Percentiles rank a stretch among this genome's conserved stretches.
These are phyloP conservation scores for Inonotus obliquus DNA, from an alignment of 1,284 basidiomycete species.

Conservation along the genomic window DNA sequence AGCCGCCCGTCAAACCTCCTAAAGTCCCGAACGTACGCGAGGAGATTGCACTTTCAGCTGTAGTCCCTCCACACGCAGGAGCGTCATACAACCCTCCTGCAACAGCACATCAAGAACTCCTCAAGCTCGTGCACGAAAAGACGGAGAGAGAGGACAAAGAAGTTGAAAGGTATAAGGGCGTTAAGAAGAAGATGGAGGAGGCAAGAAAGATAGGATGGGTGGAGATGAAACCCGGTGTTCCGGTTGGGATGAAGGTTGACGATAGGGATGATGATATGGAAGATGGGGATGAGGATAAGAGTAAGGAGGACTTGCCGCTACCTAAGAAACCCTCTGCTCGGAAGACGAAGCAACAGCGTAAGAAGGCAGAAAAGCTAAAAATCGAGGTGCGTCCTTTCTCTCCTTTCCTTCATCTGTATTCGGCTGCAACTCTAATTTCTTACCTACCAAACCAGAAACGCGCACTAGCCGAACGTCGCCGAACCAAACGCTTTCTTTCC, in stretches of 20 bases:
- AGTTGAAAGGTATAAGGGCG: conserved; percentile 50
- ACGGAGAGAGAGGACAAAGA: conserved; percentile 59
- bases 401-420: neutral
- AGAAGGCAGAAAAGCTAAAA: conserved; percentile 52
- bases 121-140: conserved; percentile 64
- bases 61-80: conserved; percentile 78
- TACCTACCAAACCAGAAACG: conserved; percentile 46
- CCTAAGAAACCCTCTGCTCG: conserved; percentile 47
- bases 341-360: conserved; percentile 73
- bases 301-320: conserved; percentile 25
- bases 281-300: conserved; percentile 29
- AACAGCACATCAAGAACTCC: conserved; percentile 70
- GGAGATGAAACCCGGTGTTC: conserved; percentile 26
- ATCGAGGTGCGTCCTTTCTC: conserved; percentile 48
- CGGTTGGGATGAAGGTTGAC: conserved; percentile 62
- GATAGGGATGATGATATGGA: conserved; percentile 30
- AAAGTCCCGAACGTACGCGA: conserved; percentile 42
- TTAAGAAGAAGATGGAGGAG: conserved; percentile 51
- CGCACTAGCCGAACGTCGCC: conserved; percentile 50
- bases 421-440: neutral
- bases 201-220: conserved; percentile 34
- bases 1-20: conserved; percentile 32
- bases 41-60: conserved; percentile 57
- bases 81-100: conserved; percentile 92
- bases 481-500: conserved; percentile 54